These are phyloP conservation scores for Coniosporium tulheliwenetii DNA, from an alignment of 2,329 filamentous ascomycete genomes.

Conservation along the genomic window DNA sequence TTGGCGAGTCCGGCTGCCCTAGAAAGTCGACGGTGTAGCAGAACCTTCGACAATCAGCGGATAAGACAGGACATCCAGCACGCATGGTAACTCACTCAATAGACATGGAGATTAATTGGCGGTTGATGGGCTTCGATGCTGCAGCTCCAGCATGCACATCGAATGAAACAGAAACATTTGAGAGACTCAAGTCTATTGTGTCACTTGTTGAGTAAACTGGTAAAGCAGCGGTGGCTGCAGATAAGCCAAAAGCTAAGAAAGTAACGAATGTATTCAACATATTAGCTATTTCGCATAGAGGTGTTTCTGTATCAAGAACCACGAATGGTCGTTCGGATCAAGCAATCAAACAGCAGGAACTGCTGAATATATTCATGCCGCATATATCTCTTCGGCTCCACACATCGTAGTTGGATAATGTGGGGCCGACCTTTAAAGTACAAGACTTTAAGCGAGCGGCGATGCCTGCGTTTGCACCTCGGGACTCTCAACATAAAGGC, in stretches of 20 bases:
- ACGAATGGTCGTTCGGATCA: not conserved
- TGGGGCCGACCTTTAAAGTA: too few species aligned
- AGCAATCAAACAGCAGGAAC: not conserved
- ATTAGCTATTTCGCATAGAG: not conserved
- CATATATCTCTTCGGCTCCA: not conserved
- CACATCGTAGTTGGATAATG: not conserved
- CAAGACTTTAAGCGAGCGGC: too few species aligned
- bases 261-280: not conserved
- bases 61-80: not conserved
- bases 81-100: not conserved
- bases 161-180: not conserved
- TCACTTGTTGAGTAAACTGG: not conserved
- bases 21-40: slow-evolving; percentile 2
- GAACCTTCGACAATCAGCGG: not conserved
- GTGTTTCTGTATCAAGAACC: not conserved
- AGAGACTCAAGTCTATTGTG: not conserved
- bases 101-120: not conserved
- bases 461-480: too few species aligned
- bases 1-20: slow-evolving; percentile 1
- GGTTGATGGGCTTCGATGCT: not conserved
- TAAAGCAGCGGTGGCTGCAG: not conserved
- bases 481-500: too few species aligned
- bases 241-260: not conserved
- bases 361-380: not conserved
- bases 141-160: not conserved